Conservation (phyloP, 148 eudicot species). For the Diospyros kaki region DNA sequence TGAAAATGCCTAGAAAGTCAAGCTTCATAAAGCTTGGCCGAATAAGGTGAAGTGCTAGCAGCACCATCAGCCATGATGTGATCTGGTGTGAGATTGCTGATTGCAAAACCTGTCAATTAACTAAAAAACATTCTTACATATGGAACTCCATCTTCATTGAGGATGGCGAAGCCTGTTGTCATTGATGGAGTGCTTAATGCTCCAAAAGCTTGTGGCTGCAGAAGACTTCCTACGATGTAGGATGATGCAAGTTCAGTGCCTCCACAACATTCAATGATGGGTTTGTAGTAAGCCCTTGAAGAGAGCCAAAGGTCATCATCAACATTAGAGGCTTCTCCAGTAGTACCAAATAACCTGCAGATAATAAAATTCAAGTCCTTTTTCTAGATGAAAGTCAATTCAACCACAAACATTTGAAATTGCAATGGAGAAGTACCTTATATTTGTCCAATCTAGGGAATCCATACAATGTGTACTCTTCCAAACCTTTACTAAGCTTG, state of each 20-base stretch:
- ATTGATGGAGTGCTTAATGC: slow-evolving; percentile 93
- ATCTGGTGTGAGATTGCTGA: too few relatives aligned
- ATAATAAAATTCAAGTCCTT: background rate
- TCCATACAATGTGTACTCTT: slow-evolving; percentile 57
- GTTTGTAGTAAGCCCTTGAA: slow-evolving; percentile 89
- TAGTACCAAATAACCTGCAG: slow-evolving; percentile 77
- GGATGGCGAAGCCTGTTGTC: slow-evolving; percentile 73
- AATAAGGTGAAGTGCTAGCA: too few relatives aligned
- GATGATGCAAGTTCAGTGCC: slow-evolving; percentile 98
- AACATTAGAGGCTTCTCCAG: slow-evolving; percentile 95
- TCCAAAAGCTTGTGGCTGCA: slow-evolving; percentile 82
- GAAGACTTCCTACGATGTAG: slow-evolving; percentile 66
- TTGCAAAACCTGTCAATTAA: too few relatives aligned
- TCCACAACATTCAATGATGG: slow-evolving; percentile 90
- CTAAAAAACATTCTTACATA: slow-evolving; percentile 44
- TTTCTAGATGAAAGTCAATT: too few relatives aligned
- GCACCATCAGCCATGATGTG: too few relatives aligned
- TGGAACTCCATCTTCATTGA: slow-evolving; percentile 66
- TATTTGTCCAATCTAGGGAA: slow-evolving; percentile 80
- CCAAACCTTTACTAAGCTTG: slow-evolving; percentile 93
- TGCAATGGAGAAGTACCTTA: slow-evolving; percentile 42
- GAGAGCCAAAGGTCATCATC: slow-evolving; percentile 95
- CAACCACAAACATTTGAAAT: background rate
- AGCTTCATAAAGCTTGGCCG: too few relatives aligned
- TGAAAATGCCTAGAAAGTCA: too few relatives aligned